Evolutionary conservation across 225 moss, liverwort and hornwort species (phyloP), one percentile per base, ranked within the genome.

Genomic region (Physcomitrium patens): DNA sequence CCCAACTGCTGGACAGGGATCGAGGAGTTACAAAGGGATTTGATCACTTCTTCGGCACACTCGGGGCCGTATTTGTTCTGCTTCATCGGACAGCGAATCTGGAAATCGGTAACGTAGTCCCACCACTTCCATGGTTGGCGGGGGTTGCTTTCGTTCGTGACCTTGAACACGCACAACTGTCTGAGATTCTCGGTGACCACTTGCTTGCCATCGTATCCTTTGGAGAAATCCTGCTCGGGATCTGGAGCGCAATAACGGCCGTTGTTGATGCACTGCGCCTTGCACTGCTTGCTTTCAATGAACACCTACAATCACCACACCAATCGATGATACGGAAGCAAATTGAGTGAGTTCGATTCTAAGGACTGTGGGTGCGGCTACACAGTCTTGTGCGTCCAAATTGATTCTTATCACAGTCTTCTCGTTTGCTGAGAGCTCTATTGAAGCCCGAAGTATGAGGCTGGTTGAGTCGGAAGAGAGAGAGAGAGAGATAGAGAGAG

Each of bases 21-120:
- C 53, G 22, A 41, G 31, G 1, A 28, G 67, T 71, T 78, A 87
- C 89, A 72, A 52, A 96, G 84, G 12, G 96, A 94, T 20, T 46
- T 74, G 50, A 96, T 87, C 41, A 96, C 96, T 68, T 82, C 80
- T 80, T 89, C 89, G 0, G 92, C 96, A 47, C 96, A 96, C 0
- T 12, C 53, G 0, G 67, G 77, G 15, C 79, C 90, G 57, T 94
- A 96, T 69, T 92, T 94, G 6, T 86, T 76, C 0, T 90, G 87
- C 63, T 90, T 91, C 96, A 96, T 96, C 18, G 82, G 92, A 75
- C 96, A 96, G 7, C 96, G 87, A 44, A 96, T 94, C 77, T 94
- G 94, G 11, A 96, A 94, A 63, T 96, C 96, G 17, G 96, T 96
- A 28, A 96, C 96, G 64, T 89, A 96, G 78, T 96, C 94, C 96